Percentiles rank a stretch among this genome's conserved stretches.
These are phyloP conservation scores for Acephala macrosclerotiorum DNA, from an alignment of 2,329 filamentous ascomycete genomes.

Conservation along the genomic window DNA sequence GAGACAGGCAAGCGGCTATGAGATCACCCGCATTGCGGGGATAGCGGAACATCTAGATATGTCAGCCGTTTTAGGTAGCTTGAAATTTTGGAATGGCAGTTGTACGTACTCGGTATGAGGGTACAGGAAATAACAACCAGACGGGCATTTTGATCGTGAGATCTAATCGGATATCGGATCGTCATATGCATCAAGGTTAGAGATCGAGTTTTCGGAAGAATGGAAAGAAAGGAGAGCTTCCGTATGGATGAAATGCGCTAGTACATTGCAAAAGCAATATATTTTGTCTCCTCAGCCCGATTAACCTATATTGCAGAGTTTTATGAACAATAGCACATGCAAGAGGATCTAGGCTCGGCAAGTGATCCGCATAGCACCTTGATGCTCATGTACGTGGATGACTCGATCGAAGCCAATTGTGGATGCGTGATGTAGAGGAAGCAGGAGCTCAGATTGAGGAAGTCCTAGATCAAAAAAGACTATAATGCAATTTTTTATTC, in stretches of 20 bases:
- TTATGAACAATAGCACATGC: background rate
- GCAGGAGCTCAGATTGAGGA: background rate
- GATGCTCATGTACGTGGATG: background rate
- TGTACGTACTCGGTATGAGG: background rate
- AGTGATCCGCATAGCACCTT: background rate
- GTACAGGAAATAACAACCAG: conserved; percentile 11
- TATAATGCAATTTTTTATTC: no score
- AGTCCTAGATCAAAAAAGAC: background rate
- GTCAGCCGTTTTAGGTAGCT: background rate
- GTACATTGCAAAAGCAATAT: background rate
- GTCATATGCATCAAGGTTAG: background rate
- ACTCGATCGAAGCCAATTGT: background rate
- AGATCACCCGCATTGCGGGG: conserved; percentile 1
- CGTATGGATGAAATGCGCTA: background rate
- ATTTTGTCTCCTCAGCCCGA: background rate
- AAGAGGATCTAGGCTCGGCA: background rate
- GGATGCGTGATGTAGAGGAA: background rate
- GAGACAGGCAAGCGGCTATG: background rate
- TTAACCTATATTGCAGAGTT: background rate
- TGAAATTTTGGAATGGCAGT: background rate
- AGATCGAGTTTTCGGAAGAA: conserved; percentile 3
- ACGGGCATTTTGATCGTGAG: background rate
- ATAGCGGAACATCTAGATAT: background rate
- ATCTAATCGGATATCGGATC: background rate
- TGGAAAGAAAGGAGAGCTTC: background rate